A percentile compares a stretch with the other conserved stretches of the same genome.
These are phyloP conservation scores for Trichoderma asperelloides DNA, from an alignment of 495 filamentous ascomycete species.

Conservation along the genomic window DNA sequence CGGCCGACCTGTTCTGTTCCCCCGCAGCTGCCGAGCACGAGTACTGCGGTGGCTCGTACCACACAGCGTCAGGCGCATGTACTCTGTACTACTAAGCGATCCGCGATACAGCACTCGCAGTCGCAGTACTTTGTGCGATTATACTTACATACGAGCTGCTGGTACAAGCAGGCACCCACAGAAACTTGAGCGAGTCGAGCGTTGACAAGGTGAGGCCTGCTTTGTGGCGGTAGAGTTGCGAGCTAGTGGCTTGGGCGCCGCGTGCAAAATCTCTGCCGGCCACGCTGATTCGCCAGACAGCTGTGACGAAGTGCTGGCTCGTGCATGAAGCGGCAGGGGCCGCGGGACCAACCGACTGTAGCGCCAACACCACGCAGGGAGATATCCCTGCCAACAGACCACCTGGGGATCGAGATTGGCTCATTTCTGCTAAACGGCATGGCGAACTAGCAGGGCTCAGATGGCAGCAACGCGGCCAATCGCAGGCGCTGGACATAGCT, in stretches of 20 bases:
- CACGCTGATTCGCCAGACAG: slow-evolving; percentile 26
- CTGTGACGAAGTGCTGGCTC: slow-evolving; percentile 30
- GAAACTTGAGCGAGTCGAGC: neutral
- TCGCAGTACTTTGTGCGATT: neutral
- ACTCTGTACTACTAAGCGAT: neutral
- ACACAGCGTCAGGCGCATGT: neutral
- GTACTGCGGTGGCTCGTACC: too few species aligned
- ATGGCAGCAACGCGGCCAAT: neutral
- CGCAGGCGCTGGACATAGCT: neutral
- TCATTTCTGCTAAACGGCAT: slow-evolving; percentile 9
- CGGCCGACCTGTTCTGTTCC: neutral
- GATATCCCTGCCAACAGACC: slow-evolving; percentile 16
- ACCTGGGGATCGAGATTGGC: slow-evolving; percentile 30
- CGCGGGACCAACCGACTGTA: slow-evolving; percentile 18
- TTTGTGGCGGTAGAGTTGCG: slow-evolving; percentile 6
- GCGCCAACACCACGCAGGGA: slow-evolving; percentile 12
- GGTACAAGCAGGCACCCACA: neutral
- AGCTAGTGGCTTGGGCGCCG: neutral
- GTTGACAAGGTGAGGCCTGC: neutral
- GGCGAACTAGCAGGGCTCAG: neutral
- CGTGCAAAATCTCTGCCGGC: slow-evolving; percentile 14
- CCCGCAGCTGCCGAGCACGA: neutral
- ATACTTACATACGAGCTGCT: neutral
- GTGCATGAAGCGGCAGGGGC: slow-evolving; percentile 29
- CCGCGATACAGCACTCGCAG: neutral